phyloP scores from a whole-genome alignment of 139 green algal species.

The Monoraphidium neglectum region DNA sequence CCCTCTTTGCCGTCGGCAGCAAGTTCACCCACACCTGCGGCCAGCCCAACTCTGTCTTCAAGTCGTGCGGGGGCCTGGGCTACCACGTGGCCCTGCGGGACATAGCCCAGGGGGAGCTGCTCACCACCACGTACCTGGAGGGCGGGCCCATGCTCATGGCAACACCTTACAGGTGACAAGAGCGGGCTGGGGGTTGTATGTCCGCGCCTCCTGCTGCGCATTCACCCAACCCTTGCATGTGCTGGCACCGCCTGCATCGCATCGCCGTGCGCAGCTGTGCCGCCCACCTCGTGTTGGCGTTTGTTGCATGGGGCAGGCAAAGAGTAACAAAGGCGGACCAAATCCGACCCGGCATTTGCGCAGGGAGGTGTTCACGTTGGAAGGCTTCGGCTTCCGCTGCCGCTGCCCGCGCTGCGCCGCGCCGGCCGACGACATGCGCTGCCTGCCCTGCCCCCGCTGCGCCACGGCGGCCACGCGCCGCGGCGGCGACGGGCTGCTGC shows the following conservation, averaged over 20 bases:
- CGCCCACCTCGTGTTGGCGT: no score
- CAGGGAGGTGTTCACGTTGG: conserved; percentile 2
- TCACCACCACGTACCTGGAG: conserved; percentile 18
- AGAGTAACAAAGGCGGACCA: no score
- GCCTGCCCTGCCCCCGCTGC: conserved; percentile 1
- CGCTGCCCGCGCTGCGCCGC: conserved; percentile 3
- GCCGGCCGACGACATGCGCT: conserved; percentile 4
- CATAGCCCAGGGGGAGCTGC: conserved; percentile 17
- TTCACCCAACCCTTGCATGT: neutral
- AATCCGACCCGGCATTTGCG: no score
- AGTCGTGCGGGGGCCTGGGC: conserved; percentile 2
- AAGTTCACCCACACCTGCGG: conserved; percentile 21
- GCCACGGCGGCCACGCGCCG: neutral
- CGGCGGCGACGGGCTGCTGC: conserved; percentile 1
- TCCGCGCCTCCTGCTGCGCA: neutral
- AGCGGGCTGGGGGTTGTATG: neutral
- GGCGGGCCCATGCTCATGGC: neutral
- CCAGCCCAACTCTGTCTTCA: conserved; percentile 17
- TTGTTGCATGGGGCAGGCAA: no score
- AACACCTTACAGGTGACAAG: neutral
- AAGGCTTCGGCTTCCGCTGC: conserved; percentile 3
- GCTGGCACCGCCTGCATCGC: neutral
- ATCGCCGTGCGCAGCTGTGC: neutral
- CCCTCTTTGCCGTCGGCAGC: conserved; percentile 4
- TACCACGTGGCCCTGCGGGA: conserved; percentile 21